phyloP scores from a whole-genome alignment of 176 grass and related monocot species.

The Alopecurus myosuroides region DNA sequence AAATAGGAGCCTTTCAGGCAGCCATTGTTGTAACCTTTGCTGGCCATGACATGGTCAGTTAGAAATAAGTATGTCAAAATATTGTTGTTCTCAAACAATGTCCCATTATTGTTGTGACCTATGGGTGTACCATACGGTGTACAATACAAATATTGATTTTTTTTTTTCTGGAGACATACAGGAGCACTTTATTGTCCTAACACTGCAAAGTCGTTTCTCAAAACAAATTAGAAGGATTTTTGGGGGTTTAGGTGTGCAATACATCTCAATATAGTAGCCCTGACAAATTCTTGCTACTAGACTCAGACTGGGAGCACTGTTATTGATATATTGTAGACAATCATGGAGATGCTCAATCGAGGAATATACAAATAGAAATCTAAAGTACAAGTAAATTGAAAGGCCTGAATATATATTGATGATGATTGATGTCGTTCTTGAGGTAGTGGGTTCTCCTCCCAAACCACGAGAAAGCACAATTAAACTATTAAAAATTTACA shows the following conservation, averaged over 20 bases:
- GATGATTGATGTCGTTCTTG: background rate
- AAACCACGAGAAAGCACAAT: too few species aligned
- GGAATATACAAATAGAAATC: background rate
- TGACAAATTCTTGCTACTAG: background rate
- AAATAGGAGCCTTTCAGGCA: background rate
- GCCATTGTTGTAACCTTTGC: background rate
- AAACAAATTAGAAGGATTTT: background rate
- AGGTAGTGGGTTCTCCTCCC: background rate
- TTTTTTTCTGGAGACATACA: background rate
- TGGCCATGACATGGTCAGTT: background rate
- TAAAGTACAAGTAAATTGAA: background rate
- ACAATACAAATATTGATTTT: background rate
- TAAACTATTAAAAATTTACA: too few species aligned
- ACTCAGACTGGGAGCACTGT: background rate
- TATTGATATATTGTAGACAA: background rate
- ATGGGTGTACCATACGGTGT: too few species aligned
- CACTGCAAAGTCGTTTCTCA: background rate
- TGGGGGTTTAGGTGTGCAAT: background rate
- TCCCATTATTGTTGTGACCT: background rate
- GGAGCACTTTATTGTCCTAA: background rate
- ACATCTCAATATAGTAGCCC: background rate
- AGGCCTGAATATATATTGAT: background rate
- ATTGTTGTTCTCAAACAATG: background rate
- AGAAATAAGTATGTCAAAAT: background rate
- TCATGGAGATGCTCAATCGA: too few species aligned